Evolutionary conservation across 2,329 filamentous ascomycete genomes (phyloP), one percentile per base, ranked within the genome.

Genomic region (Scytalidium sp.): DNA sequence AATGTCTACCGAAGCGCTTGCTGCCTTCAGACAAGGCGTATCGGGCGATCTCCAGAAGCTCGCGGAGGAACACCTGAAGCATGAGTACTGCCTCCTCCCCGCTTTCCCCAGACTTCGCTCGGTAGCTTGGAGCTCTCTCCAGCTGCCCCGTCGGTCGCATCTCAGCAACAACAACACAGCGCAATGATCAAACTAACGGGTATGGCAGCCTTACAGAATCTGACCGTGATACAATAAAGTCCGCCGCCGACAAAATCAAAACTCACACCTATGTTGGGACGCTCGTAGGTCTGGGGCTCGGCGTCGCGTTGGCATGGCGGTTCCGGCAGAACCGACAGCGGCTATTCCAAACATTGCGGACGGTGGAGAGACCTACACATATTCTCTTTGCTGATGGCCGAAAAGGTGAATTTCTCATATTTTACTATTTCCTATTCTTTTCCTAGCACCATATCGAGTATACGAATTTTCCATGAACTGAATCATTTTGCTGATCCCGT

Each of bases 341-440:
- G n/a, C 76, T 85, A 64, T 87, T 85, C 70, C 73, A 75, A 41
- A 78, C 80, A 6, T 81, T 88, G 67, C 74, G 76, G 19, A 75
- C 82, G 0, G 68, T 75, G 46, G 81, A 87, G 61, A 81, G 79
- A 63, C 85, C 85, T 0, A 79, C 76, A 0, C 74, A 81, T 47
- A 75, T 88, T 5, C 68, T 77, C 13, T 88, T 88, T 63, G 75
- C 79, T 0, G 76, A 79, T 55, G 85, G 84, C 0, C 70, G 81
- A 17, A 75, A 75, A 45, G 76, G 80, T 81, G 63, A 20, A 66
- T 56, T 7, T 1, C 44, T 29, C 44, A 32, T 25, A 36, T 48
- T 17, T 40, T 2, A 46, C n/a, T 23, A 13, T 43, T 36, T 41
- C n/a, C n/a, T n/a, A n/a, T n/a, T n/a, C n/a, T n/a, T n/a, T n/a